Base-by-base conservation (phyloP, 768 basidiomycete species). In the Albatrellus ellisii region DNA sequence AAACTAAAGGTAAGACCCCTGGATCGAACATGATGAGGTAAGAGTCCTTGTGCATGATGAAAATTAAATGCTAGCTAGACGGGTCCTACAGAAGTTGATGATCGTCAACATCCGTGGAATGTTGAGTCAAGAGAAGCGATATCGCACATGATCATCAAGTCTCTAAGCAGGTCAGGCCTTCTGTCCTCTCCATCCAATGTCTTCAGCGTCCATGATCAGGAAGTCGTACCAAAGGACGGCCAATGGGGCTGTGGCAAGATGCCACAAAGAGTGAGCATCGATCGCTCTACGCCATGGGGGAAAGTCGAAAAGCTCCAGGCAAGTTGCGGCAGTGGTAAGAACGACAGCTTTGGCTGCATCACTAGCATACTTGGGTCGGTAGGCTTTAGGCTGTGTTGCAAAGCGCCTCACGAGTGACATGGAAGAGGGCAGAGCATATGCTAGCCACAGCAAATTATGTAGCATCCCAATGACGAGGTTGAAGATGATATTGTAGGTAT, bases 251-350 rank as follows among this genome's bases (percentile, higher is more conserved):
- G 94, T 99, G 3, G 75, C 69, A 6, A 84, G 64, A 59, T 99
- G 94, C 95, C 94, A 98, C 12, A 98, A 61, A 2, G 89, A 70
- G 58, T 97, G 95, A 0, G 92, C 90, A 55, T 98, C 94, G 15
- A 97, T 65, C 6, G 77, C 58, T 26, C 90, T 59, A n/a, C 56
- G 54, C 59, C 78, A 68, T 0, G 90, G 86, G 0, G 90, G 75
- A 54, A 98, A 98, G 56, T 99, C 94, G 48, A 94, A 77, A 3
- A 99, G 56, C 54, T 99, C 94, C 25, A 99, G 68, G 1, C 67
- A 64, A 2, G 79, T 87, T 11, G 88, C 83, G 2, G 68, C 66
- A 0, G 77, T 86, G 1, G 85, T 88, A 12, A 86, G 57, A 9
- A 70, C 52, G 3, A 87, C 80, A 44, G 89, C 75, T 0, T 73